Evolutionary conservation across 2,329 filamentous ascomycete genomes (phyloP).

Genomic region (Lasiodiplodia hormozganensis): DNA sequence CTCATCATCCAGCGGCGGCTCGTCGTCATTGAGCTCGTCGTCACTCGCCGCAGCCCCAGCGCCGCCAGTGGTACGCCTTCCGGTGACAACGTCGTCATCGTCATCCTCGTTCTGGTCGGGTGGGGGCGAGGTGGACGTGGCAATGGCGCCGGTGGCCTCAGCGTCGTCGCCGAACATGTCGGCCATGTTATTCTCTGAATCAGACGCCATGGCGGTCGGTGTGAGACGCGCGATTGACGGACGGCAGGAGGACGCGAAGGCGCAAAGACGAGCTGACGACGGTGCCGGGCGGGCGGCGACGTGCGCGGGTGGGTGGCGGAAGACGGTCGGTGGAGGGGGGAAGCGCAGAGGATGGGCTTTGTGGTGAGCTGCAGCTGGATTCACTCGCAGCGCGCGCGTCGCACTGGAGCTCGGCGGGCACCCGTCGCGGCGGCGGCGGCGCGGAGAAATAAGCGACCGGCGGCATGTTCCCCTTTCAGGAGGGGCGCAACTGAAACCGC

Average conservation of each 20-base stretch:
- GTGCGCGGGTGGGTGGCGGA: background rate
- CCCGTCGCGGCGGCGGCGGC: background rate
- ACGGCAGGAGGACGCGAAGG: background rate
- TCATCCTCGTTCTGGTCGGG: conserved; percentile 26
- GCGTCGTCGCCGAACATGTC: conserved; percentile 43
- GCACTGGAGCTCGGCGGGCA: conserved; percentile 8
- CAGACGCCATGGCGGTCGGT: conserved; percentile 46
- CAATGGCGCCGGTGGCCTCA: conserved; percentile 41
- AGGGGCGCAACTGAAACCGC: conserved; percentile 27
- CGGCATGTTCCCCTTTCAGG: conserved; percentile 23
- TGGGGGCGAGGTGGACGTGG: conserved; percentile 34
- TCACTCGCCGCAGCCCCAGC: conserved; percentile 11
- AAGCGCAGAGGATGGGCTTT: background rate
- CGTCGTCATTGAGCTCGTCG: conserved; percentile 40
- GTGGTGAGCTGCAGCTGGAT: conserved; percentile 4
- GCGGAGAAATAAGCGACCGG: conserved; percentile 16
- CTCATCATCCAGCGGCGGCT: conserved; percentile 37
- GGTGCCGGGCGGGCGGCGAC: background rate
- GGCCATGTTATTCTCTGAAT: conserved; percentile 35
- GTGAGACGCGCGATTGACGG: conserved; percentile 9
- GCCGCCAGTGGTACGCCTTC: conserved; percentile 9
- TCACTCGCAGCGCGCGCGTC: conserved; percentile 4
- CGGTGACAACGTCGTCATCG: conserved; percentile 26
- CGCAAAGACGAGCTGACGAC: background rate
- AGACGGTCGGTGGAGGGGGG: background rate